Evolutionary conservation across 1,284 basidiomycete genomes (phyloP), one percentile per base, ranked within the genome.

Genomic region (Mycosarcoma mackinlayi): DNA sequence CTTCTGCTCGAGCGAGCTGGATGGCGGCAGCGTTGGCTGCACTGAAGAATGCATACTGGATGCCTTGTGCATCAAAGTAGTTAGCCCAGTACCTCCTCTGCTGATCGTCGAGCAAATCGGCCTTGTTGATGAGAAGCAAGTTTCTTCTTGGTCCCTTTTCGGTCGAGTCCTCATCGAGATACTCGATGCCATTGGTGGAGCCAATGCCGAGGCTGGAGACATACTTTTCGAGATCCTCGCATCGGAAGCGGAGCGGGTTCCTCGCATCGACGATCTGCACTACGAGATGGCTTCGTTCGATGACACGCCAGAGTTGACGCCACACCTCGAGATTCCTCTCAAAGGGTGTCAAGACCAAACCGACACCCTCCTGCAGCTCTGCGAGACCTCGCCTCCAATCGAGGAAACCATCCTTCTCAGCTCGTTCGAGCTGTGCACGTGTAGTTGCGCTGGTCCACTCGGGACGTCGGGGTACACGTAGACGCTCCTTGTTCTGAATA

Each of bases 1-100:
- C 73, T 38, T 78, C 78, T 0, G 67, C 73, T 21, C 74, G 51
- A 9, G 74, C 77, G 5, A 69, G 68, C 49, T 95, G 94, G 21
- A 92, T 81, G 7, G 92, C 93, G 9, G 90, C 87, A 13, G 93
- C 93, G 84, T 93, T 91, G 11, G 91, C 88, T 6, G 96, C 96
- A 27, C 95, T 98, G 86, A 96, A 98, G 84, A 98, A 99, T 0
- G 93, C 94, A 78, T 93, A 98, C 61, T 87, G 87, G 45, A 98
- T 87, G 7, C 88, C 87, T 75, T 92, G 86, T 18, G 86, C 80
- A 63, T 97, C 93, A 79, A 98, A 97, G 83, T 96, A 93, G 76
- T 94, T 90, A 25, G 95, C 95, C 96, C 96, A 99, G 54, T 50
- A 51, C 25, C 50, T 57, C 31, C 95, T 88, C 85, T 98, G 96